phyloP scores from a whole-genome alignment of 2,329 filamentous ascomycete genomes.

The Penicillium sclerotiorum region DNA sequence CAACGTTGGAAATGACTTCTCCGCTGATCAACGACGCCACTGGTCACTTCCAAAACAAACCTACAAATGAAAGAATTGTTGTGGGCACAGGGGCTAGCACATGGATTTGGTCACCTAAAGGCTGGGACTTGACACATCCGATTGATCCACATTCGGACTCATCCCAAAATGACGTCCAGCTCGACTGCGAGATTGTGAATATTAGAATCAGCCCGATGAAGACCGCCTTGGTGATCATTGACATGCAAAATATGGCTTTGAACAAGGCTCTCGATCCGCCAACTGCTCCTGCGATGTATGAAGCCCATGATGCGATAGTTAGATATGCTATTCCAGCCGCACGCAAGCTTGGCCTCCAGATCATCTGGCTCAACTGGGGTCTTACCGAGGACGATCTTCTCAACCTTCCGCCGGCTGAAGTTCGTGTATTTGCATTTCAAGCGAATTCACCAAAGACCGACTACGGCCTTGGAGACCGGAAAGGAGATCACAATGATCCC shows the following conservation, averaged over 20 bases:
- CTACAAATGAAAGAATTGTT: no score
- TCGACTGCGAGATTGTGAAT: not conserved
- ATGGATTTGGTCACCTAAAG: no score
- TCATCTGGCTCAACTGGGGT: not conserved
- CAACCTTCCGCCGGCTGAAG: not conserved
- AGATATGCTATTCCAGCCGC: not conserved
- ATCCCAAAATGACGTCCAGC: no score
- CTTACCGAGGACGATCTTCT: not conserved
- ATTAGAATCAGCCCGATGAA: not conserved
- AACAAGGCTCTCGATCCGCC: not conserved
- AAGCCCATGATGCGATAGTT: not conserved
- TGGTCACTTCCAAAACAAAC: no score
- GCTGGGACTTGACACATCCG: no score
- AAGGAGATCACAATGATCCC: not conserved
- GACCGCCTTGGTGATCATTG: not conserved
- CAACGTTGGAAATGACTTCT: no score
- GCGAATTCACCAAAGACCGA: not conserved
- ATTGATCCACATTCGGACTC: no score
- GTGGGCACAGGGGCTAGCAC: no score
- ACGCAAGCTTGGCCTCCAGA: not conserved
- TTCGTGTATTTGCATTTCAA: not conserved
- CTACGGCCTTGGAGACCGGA: not conserved
- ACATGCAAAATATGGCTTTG: not conserved
- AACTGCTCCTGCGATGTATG: not conserved
- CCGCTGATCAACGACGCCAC: no score